Percentiles rank a stretch among this genome's conserved stretches.
phyloP scores from a whole-genome alignment of 2,329 filamentous ascomycete species.

The Orbilia ellipsospora region DNA sequence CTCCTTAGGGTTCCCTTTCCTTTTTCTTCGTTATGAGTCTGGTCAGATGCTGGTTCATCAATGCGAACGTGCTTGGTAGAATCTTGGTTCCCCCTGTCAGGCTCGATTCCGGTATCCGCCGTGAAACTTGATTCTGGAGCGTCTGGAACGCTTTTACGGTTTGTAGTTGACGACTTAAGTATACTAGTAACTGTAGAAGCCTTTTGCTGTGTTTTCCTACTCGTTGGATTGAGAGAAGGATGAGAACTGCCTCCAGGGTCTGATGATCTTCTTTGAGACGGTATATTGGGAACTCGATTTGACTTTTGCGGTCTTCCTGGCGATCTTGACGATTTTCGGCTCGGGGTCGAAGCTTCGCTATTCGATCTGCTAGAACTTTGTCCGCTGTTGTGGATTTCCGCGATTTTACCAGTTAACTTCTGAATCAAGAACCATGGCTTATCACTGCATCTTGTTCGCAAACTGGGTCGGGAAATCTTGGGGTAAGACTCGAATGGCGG shows the following conservation, averaged over 20 bases:
- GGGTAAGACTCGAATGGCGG: conserved; percentile 43
- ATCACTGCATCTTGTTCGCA: conserved; percentile 52
- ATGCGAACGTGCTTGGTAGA: conserved; percentile 13
- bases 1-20: background rate
- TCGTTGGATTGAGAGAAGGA: background rate
- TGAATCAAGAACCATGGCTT: conserved; percentile 53
- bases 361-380: conserved; percentile 43
- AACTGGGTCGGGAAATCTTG: conserved; percentile 26
- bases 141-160: conserved; percentile 8
- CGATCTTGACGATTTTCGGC: conserved; percentile 46
- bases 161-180: conserved; percentile 7
- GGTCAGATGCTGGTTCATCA: background rate
- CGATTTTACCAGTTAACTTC: conserved; percentile 45
- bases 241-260: conserved; percentile 14
- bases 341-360: conserved; percentile 36
- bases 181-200: conserved; percentile 18
- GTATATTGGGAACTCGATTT: background rate
- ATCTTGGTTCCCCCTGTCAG: background rate
- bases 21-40: background rate
- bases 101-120: background rate
- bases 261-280: conserved; percentile 12
- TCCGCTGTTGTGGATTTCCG: conserved; percentile 45
- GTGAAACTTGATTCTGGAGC: background rate
- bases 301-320: conserved; percentile 6
- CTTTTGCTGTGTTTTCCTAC: background rate